These are phyloP conservation scores for Cercophora samala DNA, from an alignment of 495 filamentous ascomycete species.

Conservation along the genomic window DNA sequence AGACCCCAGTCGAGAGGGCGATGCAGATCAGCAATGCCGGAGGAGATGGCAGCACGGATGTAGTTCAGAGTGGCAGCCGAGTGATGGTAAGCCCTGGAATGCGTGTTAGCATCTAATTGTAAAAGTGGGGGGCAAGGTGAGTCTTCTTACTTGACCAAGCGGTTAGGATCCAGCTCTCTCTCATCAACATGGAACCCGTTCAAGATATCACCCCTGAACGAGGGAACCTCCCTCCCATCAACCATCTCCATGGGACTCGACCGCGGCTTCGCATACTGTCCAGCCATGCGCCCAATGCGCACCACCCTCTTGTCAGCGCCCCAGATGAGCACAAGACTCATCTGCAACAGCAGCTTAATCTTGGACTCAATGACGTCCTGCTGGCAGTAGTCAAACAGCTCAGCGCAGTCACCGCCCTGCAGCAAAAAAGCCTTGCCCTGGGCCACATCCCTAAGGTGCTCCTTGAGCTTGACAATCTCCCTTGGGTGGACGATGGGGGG, in stretches of 20 bases:
- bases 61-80: constrained; percentile 92
- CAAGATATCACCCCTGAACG: constrained; percentile 91
- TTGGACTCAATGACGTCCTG: constrained; percentile 87
- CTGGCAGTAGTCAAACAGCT: constrained; percentile 95
- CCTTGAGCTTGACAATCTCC: constrained; percentile 77
- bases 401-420: constrained; percentile 95
- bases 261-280: constrained; percentile 93
- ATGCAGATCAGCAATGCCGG: constrained; percentile 90
- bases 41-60: constrained; percentile 74
- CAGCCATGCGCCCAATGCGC: constrained; percentile 91
- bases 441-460: constrained; percentile 76
- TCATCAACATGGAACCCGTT: constrained; percentile 77
- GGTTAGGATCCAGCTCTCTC: constrained; percentile 71
- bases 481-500: constrained; percentile 87
- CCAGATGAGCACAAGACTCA: constrained; percentile 91
- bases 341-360: constrained; percentile 92
- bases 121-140: neutral
- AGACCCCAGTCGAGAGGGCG: constrained; percentile 92
- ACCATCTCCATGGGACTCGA: constrained; percentile 83
- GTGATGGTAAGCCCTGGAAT: constrained; percentile 79
- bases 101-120: constrained; percentile 9
- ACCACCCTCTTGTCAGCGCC: constrained; percentile 89
- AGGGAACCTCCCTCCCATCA: constrained; percentile 75
- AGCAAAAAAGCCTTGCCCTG: constrained; percentile 90
- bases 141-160: constrained; percentile 63